Percentiles rank a stretch among this genome's conserved stretches.
These are phyloP conservation scores for Oryza officinalis DNA, from an alignment of 176 grass and related monocot genomes.

Conservation along the genomic window DNA sequence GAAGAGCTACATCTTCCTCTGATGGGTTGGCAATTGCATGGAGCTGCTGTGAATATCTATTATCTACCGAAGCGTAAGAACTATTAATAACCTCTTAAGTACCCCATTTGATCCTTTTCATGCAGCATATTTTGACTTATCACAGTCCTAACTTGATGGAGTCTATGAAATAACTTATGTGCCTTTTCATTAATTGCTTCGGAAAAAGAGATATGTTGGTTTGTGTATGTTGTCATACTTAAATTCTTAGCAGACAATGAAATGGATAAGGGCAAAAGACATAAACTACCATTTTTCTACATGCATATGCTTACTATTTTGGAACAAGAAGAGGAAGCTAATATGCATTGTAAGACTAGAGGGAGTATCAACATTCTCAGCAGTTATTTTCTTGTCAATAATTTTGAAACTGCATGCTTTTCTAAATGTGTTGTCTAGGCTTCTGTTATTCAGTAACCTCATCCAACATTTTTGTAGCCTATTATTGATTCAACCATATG, in stretches of 20 bases:
- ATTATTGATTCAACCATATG: background rate
- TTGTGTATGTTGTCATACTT: background rate
- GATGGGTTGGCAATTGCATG: constrained; percentile 99
- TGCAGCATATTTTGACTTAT: background rate
- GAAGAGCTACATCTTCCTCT: constrained; percentile 91
- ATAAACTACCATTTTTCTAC: background rate
- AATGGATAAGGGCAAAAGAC: background rate
- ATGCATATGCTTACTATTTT: background rate
- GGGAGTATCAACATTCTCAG: background rate
- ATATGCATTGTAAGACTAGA: background rate
- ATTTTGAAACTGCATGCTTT: background rate
- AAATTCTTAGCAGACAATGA: background rate
- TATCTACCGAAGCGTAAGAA: constrained; percentile 80
- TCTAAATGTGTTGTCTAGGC: background rate
- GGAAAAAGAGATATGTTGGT: background rate
- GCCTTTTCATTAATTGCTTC: background rate
- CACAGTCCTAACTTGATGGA: background rate
- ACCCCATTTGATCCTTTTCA: background rate
- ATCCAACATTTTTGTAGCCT: background rate
- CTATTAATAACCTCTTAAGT: constrained; percentile 33
- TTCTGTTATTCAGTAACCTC: background rate
- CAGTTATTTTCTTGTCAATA: background rate
- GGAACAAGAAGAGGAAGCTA: background rate
- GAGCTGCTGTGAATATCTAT: constrained; percentile 93
- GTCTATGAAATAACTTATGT: background rate